Conservation (phyloP, 148 eudicot species). For the Dianthus caryophyllus region DNA sequence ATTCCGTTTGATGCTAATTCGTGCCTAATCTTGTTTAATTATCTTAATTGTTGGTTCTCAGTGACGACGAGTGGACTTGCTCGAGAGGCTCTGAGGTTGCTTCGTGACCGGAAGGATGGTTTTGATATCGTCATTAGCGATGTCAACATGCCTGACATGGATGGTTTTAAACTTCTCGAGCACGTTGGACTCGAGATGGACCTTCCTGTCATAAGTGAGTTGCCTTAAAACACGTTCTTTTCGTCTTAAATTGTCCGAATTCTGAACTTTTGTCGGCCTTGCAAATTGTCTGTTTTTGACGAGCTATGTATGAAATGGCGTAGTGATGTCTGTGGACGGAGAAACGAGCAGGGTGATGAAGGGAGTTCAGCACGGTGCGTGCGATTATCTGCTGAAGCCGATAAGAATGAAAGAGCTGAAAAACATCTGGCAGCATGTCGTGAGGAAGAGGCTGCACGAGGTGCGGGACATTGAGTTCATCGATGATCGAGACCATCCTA, state of each 20-base stretch:
- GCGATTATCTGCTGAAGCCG: conserved; percentile 94
- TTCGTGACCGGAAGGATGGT: conserved; percentile 86
- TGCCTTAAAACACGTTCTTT: background rate
- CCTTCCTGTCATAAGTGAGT: conserved; percentile 94
- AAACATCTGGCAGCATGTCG: conserved; percentile 97
- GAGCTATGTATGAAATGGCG: conserved; percentile 23
- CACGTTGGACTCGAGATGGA: conserved; percentile 99
- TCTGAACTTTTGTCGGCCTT: background rate
- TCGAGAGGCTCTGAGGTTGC: conserved; percentile 72
- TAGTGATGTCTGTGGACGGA: conserved; percentile 99
- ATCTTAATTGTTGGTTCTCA: conserved; percentile 31
- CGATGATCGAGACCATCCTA: conserved; percentile 63
- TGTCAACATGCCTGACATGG: conserved; percentile 99
- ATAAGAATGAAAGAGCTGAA: conserved; percentile 94
- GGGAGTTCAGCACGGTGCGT: conserved; percentile 98
- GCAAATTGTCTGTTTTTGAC: background rate
- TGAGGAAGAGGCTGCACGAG: conserved; percentile 75
- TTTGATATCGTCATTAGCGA: conserved; percentile 95
- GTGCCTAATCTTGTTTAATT: conserved; percentile 18
- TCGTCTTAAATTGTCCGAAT: background rate
- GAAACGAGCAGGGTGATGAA: conserved; percentile 96
- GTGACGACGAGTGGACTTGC: conserved; percentile 94
- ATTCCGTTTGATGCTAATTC: background rate
- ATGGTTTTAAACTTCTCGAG: conserved; percentile 96
- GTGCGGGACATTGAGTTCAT: conserved; percentile 68